phyloP scores from a whole-genome alignment of 352 stramenopile species.

The Globisporangium echinulatum region DNA sequence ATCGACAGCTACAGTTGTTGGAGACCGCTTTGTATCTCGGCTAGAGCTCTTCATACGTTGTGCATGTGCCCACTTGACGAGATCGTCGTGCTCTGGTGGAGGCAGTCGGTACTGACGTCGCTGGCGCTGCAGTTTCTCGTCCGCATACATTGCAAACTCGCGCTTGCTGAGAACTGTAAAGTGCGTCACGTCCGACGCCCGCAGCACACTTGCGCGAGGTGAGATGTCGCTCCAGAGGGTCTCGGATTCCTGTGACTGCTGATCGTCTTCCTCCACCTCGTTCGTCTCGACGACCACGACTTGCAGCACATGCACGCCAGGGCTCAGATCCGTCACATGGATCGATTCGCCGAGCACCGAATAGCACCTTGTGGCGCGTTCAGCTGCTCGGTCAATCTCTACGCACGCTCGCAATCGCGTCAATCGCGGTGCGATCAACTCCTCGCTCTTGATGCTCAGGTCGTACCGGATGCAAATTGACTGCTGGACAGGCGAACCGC shows the following conservation, averaged over 20 bases:
- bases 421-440: background rate
- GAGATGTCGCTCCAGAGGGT: background rate
- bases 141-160: slow-evolving; percentile 1
- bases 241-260: background rate
- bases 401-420: background rate
- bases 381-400: background rate
- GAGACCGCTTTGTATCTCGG: too few relatives aligned
- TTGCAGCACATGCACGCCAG: slow-evolving; percentile 1
- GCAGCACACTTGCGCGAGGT: background rate
- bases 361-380: background rate
- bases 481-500: background rate
- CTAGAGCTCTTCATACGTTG: background rate
- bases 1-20: too few relatives aligned
- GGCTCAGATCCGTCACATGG: background rate
- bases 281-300: slow-evolving; percentile 1
- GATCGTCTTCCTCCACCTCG: background rate
- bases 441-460: background rate
- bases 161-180: slow-evolving; percentile 2
- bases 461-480: background rate
- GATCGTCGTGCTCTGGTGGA: background rate
- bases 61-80: slow-evolving; percentile 1
- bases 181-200: background rate
- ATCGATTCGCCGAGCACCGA: background rate
- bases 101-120: background rate
- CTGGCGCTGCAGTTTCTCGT: background rate